phyloP scores from a whole-genome alignment of 2,329 filamentous ascomycete species.

The Neoascochyta sp. region DNA sequence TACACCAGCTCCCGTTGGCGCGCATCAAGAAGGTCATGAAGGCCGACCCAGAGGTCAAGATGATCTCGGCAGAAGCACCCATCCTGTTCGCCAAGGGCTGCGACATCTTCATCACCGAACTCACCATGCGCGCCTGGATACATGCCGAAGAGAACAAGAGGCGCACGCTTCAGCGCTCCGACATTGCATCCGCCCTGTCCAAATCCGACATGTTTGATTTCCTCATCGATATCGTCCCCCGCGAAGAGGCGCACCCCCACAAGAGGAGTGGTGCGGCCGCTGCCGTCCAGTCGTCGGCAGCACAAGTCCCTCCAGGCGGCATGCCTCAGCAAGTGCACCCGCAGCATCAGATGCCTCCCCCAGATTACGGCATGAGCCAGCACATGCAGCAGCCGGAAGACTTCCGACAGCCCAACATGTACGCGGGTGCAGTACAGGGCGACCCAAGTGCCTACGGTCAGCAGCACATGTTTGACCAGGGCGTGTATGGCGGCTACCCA shows the following conservation, averaged over 20 bases:
- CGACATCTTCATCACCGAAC: constrained; percentile 97
- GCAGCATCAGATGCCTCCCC: constrained; percentile 53
- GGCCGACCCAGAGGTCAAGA: constrained; percentile 97
- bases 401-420: constrained; percentile 80
- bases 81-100: constrained; percentile 98
- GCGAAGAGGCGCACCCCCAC: constrained; percentile 84
- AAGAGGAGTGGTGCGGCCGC: constrained; percentile 56
- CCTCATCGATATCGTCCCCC: constrained; percentile 95
- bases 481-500: constrained; percentile 78
- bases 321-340: constrained; percentile 44
- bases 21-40: constrained; percentile 99
- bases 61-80: constrained; percentile 97
- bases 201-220: constrained; percentile 99
- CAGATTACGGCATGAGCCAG: constrained; percentile 54
- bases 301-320: constrained; percentile 30
- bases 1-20: constrained; percentile 93
- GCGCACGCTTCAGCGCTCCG: constrained; percentile 87
- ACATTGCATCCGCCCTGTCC: constrained; percentile 90
- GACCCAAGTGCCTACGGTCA: constrained; percentile 74
- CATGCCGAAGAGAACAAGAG: constrained; percentile 99
- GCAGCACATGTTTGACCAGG: constrained; percentile 74
- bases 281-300: constrained; percentile 42
- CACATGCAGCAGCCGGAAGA: constrained; percentile 61
- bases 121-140: constrained; percentile 99
- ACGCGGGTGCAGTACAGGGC: constrained; percentile 71